Evolutionary conservation across 1,284 basidiomycete genomes (phyloP).

Genomic region (Xerocomus nothofagi): DNA sequence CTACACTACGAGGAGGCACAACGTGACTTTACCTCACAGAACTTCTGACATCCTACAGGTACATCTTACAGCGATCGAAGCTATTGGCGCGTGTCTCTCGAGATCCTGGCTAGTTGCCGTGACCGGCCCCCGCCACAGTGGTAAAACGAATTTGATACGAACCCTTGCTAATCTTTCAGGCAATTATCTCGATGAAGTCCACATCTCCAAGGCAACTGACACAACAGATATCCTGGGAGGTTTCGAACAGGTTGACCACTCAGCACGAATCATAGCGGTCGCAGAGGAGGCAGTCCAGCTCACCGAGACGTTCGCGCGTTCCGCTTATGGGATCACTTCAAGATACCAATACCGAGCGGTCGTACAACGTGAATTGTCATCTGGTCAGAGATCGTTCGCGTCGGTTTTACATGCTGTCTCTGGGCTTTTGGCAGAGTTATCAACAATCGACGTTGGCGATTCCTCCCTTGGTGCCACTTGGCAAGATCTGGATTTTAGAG

Average conservation of each 20-base stretch:
- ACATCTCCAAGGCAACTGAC: slow-evolving; percentile 87
- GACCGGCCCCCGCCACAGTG: slow-evolving; percentile 72
- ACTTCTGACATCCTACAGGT: slow-evolving; percentile 56
- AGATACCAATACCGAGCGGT: slow-evolving; percentile 19
- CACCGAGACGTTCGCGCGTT: slow-evolving; percentile 43
- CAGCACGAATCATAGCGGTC: slow-evolving; percentile 40
- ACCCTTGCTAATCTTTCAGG: slow-evolving; percentile 75
- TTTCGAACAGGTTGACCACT: slow-evolving; percentile 86
- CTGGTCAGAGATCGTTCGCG: slow-evolving; percentile 15
- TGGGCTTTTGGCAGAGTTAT: slow-evolving; percentile 27
- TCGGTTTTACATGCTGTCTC: slow-evolving; percentile 27
- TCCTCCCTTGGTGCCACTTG: slow-evolving; percentile 10
- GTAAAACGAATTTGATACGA: slow-evolving; percentile 81
- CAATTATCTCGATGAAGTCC: slow-evolving; percentile 68
- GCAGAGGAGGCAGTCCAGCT: slow-evolving; percentile 43
- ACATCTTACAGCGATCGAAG: slow-evolving; percentile 72
- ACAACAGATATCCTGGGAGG: slow-evolving; percentile 93
- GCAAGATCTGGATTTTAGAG: slow-evolving; percentile 18
- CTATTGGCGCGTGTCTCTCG: slow-evolving; percentile 73
- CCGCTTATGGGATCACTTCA: slow-evolving; percentile 36
- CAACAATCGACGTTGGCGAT: slow-evolving; percentile 13
- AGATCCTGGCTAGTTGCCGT: slow-evolving; percentile 89
- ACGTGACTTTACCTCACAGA: slow-evolving; percentile 41
- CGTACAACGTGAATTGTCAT: slow-evolving; percentile 27
- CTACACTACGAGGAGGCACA: slow-evolving; percentile 51